Evolutionary conservation across 1,284 basidiomycete genomes (phyloP).

Genomic region (Sporisorium graminicola): DNA sequence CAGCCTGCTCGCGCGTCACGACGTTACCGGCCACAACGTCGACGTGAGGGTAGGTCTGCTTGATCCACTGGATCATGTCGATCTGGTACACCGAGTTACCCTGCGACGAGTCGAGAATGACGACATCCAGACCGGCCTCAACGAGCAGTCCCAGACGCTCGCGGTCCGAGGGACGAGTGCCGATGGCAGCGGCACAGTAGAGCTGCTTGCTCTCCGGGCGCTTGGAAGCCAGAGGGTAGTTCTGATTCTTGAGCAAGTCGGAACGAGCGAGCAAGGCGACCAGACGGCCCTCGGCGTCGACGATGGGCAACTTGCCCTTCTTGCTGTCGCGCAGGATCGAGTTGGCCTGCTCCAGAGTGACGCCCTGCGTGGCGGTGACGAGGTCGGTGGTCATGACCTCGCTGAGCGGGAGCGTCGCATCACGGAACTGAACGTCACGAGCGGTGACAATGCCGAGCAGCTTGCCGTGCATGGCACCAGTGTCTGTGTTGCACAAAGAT

Average conservation of each 20-base stretch:
- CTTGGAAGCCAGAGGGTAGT: constrained; percentile 95
- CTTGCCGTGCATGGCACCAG: constrained; percentile 86
- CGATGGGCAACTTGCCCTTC: constrained; percentile 88
- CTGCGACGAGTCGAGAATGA: constrained; percentile 94
- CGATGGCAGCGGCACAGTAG: constrained; percentile 95
- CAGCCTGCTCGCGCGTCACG: constrained; percentile 97
- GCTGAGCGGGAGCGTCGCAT: constrained; percentile 78
- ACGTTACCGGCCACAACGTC: constrained; percentile 98
- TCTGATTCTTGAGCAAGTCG: constrained; percentile 97
- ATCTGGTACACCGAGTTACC: constrained; percentile 95
- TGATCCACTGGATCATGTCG: constrained; percentile 96
- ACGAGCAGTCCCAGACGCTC: constrained; percentile 87
- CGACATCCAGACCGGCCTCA: constrained; percentile 95
- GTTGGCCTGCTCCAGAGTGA: constrained; percentile 90
- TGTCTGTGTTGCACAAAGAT: constrained; percentile 77
- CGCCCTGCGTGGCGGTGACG: constrained; percentile 64
- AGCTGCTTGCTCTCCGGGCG: constrained; percentile 92
- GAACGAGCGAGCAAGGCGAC: constrained; percentile 76
- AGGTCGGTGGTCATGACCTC: constrained; percentile 83
- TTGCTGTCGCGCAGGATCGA: constrained; percentile 94
- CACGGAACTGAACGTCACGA: constrained; percentile 94
- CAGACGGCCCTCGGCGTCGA: constrained; percentile 62
- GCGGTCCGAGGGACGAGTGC: constrained; percentile 89
- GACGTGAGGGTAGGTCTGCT: constrained; percentile 77
- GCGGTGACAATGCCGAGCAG: constrained; percentile 96